Evolutionary conservation across 108 stramenopile genomes (phyloP), one percentile per base, ranked within the genome.

Genomic region (Pseudonitzschia multiseries): DNA sequence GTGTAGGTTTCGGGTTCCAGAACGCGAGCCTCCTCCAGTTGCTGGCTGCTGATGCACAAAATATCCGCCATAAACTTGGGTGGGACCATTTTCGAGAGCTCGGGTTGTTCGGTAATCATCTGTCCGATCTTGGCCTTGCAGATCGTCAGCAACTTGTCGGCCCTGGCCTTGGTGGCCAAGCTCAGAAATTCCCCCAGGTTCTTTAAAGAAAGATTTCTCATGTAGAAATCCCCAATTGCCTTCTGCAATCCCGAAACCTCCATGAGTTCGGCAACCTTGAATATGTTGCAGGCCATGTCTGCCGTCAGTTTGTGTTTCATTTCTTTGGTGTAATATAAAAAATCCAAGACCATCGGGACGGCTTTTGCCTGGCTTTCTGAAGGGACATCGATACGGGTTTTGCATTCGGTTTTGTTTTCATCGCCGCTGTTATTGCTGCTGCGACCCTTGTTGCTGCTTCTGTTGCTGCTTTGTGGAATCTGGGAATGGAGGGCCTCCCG

Each of bases 281-380:
- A 74, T 8, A 79, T 66, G 24, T 65, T 48, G 63, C 79, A 79
- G 4, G 79, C 68, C 31, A 68, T 57, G 18, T 72, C 66, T 6
- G 79, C 79, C 12, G 73, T 74, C 51, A 79, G 36, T 17, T 57
- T 73, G 40, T 79, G 79, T 59, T 64, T 79, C 4, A 32, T 72
- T 65, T 79, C 79, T 27, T 68, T 79, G 42, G 73, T 74, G 29
- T 79, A 53, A 26, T 79, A 79, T 26, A 79, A 64, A 65, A 68
- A 79, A 57, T 79, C 79, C 40, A 79, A 40, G 5, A 79, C 79
- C 63, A 79, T 67, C 2, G 79, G 79, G 31, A 79, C 73, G 40
- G 67, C 72, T 21, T 68, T 51, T 21, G 79, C 79, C 40, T 78
- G 77, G 32, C 29, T 48, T 61, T 36, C 64, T 3, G 61, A 29